These are phyloP conservation scores for Pisolithus thermaeus DNA, from an alignment of 1,284 basidiomycete species.

Conservation along the genomic window DNA sequence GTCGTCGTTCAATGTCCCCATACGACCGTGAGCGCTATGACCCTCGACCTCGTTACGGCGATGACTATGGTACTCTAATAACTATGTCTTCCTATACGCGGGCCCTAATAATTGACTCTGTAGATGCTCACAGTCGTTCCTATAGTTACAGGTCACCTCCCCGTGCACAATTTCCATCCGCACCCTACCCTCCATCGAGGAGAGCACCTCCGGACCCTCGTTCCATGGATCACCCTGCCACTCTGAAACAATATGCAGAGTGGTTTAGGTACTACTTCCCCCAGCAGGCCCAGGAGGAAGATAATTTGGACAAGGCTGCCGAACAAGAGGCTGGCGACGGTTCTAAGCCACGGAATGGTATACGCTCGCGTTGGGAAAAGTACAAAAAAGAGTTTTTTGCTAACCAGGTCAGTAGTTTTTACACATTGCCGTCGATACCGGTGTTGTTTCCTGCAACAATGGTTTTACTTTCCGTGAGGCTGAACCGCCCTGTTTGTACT, in stretches of 20 bases:
- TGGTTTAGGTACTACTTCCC: constrained; percentile 85
- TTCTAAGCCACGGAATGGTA: constrained; percentile 72
- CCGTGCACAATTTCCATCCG: constrained; percentile 40
- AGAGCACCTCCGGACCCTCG: constrained; percentile 75
- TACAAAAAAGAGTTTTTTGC: constrained; percentile 86
- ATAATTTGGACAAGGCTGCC: constrained; percentile 72
- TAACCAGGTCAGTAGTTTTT: constrained; percentile 63
- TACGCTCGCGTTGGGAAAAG: constrained; percentile 79
- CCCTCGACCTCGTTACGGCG: constrained; percentile 71
- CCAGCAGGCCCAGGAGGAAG: constrained; percentile 71
- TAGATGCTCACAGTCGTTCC: constrained; percentile 60
- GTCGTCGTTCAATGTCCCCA: constrained; percentile 82
- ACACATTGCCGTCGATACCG: constrained; percentile 11
- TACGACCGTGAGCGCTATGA: constrained; percentile 74
- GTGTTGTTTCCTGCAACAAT: constrained; percentile 10
- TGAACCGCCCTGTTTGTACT: constrained; percentile 35
- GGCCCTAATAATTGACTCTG: constrained; percentile 7
- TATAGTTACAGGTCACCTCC: constrained; percentile 62
- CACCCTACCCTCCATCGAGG: constrained; percentile 39
- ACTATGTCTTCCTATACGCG: not conserved
- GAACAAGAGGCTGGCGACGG: constrained; percentile 77
- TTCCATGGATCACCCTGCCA: constrained; percentile 74
- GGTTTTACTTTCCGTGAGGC: constrained; percentile 21
- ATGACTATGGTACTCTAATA: constrained; percentile 60
- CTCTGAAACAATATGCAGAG: constrained; percentile 82